These are phyloP conservation scores for Agrocybe pediades DNA, from an alignment of 768 basidiomycete species.

Conservation along the genomic window DNA sequence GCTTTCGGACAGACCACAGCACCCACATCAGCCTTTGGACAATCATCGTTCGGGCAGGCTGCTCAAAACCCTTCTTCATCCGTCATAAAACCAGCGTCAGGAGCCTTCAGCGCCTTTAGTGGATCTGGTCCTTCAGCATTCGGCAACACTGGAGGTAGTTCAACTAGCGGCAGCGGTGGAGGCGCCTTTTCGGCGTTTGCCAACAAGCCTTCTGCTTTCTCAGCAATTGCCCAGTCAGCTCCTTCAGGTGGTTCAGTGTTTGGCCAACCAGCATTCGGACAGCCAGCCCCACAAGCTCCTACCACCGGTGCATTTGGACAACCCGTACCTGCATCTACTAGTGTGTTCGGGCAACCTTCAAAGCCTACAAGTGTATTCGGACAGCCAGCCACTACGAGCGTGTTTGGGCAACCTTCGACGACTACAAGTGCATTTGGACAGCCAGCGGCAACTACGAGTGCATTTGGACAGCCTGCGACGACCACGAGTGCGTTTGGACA, in stretches of 20 bases:
- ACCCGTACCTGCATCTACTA: conserved; percentile 3
- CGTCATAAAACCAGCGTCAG: conserved; percentile 51
- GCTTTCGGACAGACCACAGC: conserved; percentile 25
- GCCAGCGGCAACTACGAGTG: conserved; percentile 11
- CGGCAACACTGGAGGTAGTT: conserved; percentile 21
- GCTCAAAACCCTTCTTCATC: conserved; percentile 30
- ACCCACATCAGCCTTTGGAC: conserved; percentile 27
- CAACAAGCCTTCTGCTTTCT: conserved; percentile 47
- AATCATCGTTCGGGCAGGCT: conserved; percentile 27
- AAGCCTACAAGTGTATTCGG: neutral
- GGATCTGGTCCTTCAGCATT: conserved; percentile 33
- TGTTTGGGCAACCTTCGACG: neutral
- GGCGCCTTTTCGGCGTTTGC: conserved; percentile 56
- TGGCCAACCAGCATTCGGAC: conserved; percentile 25
- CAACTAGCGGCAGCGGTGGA: conserved; percentile 19
- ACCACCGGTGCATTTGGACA: neutral
- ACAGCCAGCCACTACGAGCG: neutral
- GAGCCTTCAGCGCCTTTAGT: conserved; percentile 50
- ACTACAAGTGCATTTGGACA: conserved; percentile 7
- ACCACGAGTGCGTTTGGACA: conserved; percentile 8
- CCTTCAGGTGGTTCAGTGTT: conserved; percentile 27
- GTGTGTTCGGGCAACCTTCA: conserved; percentile 30
- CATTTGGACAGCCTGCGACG: conserved; percentile 19
- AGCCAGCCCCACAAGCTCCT: neutral
- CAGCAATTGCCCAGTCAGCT: conserved; percentile 28